Evolutionary conservation across 768 basidiomycete species (phyloP).

Genomic region (Mycena maculata): DNA sequence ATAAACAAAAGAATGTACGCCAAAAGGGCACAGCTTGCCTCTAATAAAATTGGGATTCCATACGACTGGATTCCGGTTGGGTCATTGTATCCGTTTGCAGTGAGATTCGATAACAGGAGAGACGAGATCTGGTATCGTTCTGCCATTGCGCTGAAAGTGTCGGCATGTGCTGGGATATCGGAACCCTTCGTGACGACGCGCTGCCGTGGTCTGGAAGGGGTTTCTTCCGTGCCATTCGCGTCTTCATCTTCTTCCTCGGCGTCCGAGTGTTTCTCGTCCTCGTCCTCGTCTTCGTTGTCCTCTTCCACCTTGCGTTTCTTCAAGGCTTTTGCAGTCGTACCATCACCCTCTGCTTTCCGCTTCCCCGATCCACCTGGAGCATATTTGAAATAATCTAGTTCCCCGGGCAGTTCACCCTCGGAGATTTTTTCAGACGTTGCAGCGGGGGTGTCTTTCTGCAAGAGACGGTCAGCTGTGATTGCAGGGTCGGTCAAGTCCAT

Average conservation of each 20-base stretch:
- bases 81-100: constrained; percentile 64
- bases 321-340: constrained; percentile 34
- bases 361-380: constrained; percentile 67
- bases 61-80: constrained; percentile 89
- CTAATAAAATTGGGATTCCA: constrained; percentile 82
- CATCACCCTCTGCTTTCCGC: constrained; percentile 53
- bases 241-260: constrained; percentile 32
- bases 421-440: constrained; percentile 22
- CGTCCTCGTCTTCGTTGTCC: constrained; percentile 41
- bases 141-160: constrained; percentile 69
- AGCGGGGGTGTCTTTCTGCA: constrained; percentile 33
- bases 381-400: constrained; percentile 94
- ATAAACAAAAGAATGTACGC: constrained; percentile 22
- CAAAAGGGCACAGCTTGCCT: constrained; percentile 57
- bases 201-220: constrained; percentile 54
- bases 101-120: constrained; percentile 74
- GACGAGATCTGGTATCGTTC: constrained; percentile 69
- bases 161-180: constrained; percentile 69
- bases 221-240: constrained; percentile 26
- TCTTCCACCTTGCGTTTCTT: constrained; percentile 51
- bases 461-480: not conserved
- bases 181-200: constrained; percentile 82
- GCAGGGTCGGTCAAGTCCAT: constrained; percentile 30
- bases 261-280: constrained; percentile 37
- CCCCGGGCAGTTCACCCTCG: constrained; percentile 71